Percentiles rank a stretch among this genome's conserved stretches.
Evolutionary conservation across 345 rosid genomes (phyloP).

Genomic region (Psidium guajava): DNA sequence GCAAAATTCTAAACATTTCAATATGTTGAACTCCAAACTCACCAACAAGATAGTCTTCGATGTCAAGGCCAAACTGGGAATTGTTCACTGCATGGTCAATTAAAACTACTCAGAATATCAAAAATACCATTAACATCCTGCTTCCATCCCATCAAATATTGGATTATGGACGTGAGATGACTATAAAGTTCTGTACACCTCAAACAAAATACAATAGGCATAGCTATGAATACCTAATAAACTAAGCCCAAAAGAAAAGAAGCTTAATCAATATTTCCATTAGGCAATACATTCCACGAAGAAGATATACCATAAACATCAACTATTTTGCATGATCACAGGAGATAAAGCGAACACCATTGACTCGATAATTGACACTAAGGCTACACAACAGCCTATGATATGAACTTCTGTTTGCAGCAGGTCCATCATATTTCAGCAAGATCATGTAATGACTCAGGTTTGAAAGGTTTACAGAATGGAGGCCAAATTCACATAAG

Average conservation of each 20-base stretch:
- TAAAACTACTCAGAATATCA: neutral
- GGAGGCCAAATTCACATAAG: neutral
- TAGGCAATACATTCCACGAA: neutral
- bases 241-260: neutral
- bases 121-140: neutral
- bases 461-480: neutral
- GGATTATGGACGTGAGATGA: neutral
- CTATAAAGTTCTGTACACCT: neutral
- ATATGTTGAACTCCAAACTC: constrained; percentile 7
- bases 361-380: neutral
- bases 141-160: neutral
- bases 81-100: constrained; percentile 46
- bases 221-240: neutral
- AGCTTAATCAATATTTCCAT: neutral
- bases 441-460: neutral
- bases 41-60: constrained; percentile 92
- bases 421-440: neutral
- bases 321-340: neutral
- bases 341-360: neutral
- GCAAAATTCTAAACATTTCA: neutral
- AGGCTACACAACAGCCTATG: neutral
- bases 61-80: constrained; percentile 60
- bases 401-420: neutral
- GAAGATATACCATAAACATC: neutral
- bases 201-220: neutral